These are phyloP conservation scores for Vigna nakashimae DNA, from an alignment of 306 rosid genomes.

Conservation along the genomic window DNA sequence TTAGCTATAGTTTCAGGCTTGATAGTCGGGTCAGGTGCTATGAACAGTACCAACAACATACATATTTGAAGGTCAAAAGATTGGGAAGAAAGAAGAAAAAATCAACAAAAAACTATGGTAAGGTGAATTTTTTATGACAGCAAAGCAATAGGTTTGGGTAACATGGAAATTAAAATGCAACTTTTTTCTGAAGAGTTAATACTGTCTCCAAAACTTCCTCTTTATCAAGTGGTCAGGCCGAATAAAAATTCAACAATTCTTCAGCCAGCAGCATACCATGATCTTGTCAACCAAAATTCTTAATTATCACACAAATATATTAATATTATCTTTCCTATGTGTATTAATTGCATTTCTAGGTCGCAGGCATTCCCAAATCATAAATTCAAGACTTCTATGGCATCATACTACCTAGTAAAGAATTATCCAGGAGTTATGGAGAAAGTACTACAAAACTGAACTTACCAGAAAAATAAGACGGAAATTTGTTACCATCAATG, in stretches of 20 bases:
- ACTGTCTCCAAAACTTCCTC: constrained; percentile 10
- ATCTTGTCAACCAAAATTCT: constrained; percentile 21
- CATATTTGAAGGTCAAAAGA: constrained; percentile 12
- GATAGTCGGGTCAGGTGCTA: background rate
- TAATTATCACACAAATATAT: constrained; percentile 4
- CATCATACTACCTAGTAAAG: constrained; percentile 29
- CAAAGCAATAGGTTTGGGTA: constrained; percentile 29
- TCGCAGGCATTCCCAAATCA: constrained; percentile 22
- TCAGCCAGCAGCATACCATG: constrained; percentile 10
- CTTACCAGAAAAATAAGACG: constrained; percentile 94
- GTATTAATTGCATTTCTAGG: constrained; percentile 24
- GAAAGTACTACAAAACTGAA: constrained; percentile 40
- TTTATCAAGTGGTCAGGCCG: background rate
- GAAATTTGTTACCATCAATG: constrained; percentile 83
- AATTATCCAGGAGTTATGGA: constrained; percentile 29
- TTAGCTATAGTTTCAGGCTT: background rate
- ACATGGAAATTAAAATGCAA: constrained; percentile 1
- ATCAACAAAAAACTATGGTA: constrained; percentile 9
- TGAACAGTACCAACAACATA: constrained; percentile 8
- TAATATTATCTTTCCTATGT: constrained; percentile 13
- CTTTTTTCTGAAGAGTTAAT: background rate
- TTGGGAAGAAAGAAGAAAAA: constrained; percentile 17
- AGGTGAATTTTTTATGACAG: constrained; percentile 15
- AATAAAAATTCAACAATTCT: constrained; percentile 12
- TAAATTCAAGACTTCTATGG: constrained; percentile 31